phyloP scores from a whole-genome alignment of 2,329 filamentous ascomycete genomes.

The Phialophora expanda region DNA sequence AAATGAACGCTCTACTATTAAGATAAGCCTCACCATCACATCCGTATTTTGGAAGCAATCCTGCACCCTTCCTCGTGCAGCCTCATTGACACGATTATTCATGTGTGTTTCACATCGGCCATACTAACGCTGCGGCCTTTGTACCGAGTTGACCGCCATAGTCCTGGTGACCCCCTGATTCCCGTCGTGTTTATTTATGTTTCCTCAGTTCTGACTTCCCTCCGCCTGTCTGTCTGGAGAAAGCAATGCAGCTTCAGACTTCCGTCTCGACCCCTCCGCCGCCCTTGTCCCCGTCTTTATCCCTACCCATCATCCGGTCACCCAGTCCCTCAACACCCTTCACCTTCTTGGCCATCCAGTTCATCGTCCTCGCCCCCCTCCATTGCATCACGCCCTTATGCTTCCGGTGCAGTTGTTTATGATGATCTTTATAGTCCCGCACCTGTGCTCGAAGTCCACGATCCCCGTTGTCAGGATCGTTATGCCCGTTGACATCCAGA shows the following conservation, averaged over 20 bases:
- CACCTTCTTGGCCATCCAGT: constrained; percentile 66
- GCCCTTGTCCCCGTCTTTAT: constrained; percentile 54
- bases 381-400: constrained; percentile 78
- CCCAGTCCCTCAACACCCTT: constrained; percentile 56
- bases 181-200: neutral
- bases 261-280: constrained; percentile 69
- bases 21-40: neutral
- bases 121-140: neutral
- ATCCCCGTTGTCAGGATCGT: constrained; percentile 38
- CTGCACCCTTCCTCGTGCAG: neutral
- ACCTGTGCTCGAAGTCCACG: constrained; percentile 48
- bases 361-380: constrained; percentile 61
- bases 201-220: neutral
- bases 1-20: neutral
- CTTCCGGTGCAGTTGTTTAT: constrained; percentile 70
- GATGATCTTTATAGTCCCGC: constrained; percentile 69
- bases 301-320: constrained; percentile 60
- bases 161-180: no score
- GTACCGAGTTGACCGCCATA: no score
- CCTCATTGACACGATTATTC: neutral
- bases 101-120: neutral
- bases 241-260: constrained; percentile 53
- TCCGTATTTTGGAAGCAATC: neutral
- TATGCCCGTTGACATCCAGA: constrained; percentile 32
- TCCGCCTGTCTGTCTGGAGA: neutral